Base-by-base conservation (phyloP, 2,329 filamentous ascomycete species). In the Cylindrodendrum hubeiense region DNA sequence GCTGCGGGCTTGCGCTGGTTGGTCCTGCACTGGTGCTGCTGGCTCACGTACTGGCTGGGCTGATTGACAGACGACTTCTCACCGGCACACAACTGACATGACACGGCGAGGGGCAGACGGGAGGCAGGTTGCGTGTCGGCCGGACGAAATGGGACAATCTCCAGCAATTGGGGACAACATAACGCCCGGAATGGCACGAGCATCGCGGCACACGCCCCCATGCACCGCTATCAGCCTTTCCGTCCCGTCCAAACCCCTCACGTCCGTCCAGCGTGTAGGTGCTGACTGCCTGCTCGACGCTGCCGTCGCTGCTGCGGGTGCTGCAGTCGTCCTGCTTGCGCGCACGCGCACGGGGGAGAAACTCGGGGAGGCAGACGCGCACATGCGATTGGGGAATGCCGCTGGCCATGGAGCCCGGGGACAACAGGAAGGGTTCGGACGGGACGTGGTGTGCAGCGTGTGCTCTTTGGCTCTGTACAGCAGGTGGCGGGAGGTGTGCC, bases 11-110 rank as follows among this genome's bases (percentile, higher is more conserved):
- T 52, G 47, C 10, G n/a, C 54, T 59, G 56, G 34, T 52, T 59
- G 56, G 47, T 26, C 30, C 28, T 24, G 44, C 26, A 43, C 49
- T 54, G n/a, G n/a, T 49, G 50, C n/a, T 33, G 33, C 60, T 53
- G 28, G 30, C 49, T 57, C 41, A 37, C 43, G 22, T 21, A 41
- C 19, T 43, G 37, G 41, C 61, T 63, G 61, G 47, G 47, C 54
- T 57, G 60, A 63, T 62, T 62, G 59, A 62, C 59, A 56, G 51
- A 55, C 52, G 59, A 62, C 52, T 62, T 56, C 33, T 47, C 51
- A 49, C 59, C 59, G 50, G 43, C 24, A 55, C 59, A 21, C 22
- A 44, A 61, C 59, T 63, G 60, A 63, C 60, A 55, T 37, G 55
- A 43, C 26, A 39, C 55, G 53, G 34, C 22, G 46, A 39, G 54